Conservation (phyloP, 495 filamentous ascomycete species). For the Polyplosphaeria fusca region DNA sequence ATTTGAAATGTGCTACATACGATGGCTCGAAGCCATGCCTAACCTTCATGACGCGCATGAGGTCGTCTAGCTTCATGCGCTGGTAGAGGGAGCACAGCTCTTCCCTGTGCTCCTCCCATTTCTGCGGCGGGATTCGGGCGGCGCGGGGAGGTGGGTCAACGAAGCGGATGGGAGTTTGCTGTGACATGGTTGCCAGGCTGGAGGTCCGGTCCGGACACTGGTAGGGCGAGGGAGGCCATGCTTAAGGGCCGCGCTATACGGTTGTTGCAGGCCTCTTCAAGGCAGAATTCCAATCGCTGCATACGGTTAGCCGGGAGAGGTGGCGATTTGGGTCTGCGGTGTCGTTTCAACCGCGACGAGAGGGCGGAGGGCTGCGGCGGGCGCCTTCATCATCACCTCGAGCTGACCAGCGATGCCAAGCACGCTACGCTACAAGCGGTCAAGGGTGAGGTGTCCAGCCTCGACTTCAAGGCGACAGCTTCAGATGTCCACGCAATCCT, state of each 20-base stretch:
- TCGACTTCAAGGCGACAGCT: neutral
- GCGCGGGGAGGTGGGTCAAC: conserved; percentile 3
- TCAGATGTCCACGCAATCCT: neutral
- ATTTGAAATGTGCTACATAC: conserved; percentile 1
- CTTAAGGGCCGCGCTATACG: neutral
- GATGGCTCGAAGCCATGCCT: conserved; percentile 12
- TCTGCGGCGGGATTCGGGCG: neutral
- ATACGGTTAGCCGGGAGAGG: neutral
- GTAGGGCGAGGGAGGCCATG: neutral
- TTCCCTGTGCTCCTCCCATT: conserved; percentile 15
- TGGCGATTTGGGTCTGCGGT: neutral
- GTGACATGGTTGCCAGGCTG: neutral
- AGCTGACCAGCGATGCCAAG: neutral
- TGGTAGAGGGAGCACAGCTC: conserved; percentile 6
- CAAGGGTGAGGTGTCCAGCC: neutral
- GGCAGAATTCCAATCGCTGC: neutral
- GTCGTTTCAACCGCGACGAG: neutral
- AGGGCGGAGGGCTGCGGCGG: neutral
- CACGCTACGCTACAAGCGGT: neutral
- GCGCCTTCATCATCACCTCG: neutral
- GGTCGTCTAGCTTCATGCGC: conserved; percentile 1
- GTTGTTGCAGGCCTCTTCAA: neutral
- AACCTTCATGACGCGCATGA: conserved; percentile 5
- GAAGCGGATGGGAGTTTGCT: conserved; percentile 1
- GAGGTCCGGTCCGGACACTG: neutral